phyloP scores from a whole-genome alignment of 2,329 filamentous ascomycete genomes.

The Harringtonia aguacate region DNA sequence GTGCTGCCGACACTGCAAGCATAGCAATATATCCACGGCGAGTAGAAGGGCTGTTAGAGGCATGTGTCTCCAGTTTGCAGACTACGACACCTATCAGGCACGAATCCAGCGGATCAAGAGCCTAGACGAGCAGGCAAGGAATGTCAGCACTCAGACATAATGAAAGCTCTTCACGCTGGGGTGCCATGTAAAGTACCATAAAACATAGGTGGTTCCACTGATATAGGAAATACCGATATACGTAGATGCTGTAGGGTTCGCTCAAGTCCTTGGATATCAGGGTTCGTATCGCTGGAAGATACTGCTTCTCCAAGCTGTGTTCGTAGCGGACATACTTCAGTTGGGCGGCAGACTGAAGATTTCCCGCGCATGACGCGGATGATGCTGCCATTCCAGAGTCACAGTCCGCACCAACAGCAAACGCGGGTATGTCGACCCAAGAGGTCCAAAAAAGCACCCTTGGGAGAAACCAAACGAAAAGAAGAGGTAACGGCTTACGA shows the following conservation, averaged over 20 bases:
- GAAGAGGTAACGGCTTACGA: no score
- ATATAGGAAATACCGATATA: conserved; percentile 95
- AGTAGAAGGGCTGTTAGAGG: conserved; percentile 62
- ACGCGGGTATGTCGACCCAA: no score
- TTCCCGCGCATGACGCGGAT: no score
- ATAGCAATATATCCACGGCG: conserved; percentile 95
- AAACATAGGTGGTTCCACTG: conserved; percentile 98
- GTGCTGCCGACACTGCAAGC: conserved; percentile 77
- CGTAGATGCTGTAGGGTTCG: conserved; percentile 98
- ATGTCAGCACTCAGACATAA: conserved; percentile 2
- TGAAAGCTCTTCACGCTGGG: neutral
- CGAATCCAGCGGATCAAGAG: conserved; percentile 45
- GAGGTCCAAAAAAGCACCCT: no score
- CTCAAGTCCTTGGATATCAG: conserved; percentile 94
- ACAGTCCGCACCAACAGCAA: no score
- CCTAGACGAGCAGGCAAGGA: conserved; percentile 25
- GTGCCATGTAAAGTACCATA: conserved; percentile 49
- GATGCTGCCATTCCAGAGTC: no score
- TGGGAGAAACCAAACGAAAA: no score
- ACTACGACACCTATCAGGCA: conserved; percentile 82
- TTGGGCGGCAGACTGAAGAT: conserved; percentile 17
- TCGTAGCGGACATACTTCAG: conserved; percentile 52
- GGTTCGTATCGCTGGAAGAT: conserved; percentile 79
- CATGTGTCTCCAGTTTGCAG: conserved; percentile 86
- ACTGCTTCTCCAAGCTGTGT: conserved; percentile 46